A percentile compares a stretch with the other conserved stretches of the same genome.
These are phyloP conservation scores for Ascomycota sp. DNA, from an alignment of 2,329 filamentous ascomycete species.

Conservation along the genomic window DNA sequence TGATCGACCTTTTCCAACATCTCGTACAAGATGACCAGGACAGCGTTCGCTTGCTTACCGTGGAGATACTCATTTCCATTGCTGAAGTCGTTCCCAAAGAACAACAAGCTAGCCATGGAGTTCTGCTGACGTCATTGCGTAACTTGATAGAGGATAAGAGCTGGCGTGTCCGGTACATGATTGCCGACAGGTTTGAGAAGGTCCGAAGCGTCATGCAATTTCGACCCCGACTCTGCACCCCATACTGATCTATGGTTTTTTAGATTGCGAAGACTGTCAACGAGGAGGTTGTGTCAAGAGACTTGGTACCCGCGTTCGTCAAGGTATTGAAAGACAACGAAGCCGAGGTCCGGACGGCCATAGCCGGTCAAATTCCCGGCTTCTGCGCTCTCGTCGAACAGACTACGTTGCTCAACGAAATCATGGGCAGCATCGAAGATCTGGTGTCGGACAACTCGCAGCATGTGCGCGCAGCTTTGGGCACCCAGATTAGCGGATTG, in stretches of 20 bases:
- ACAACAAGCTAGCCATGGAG: conserved; percentile 87
- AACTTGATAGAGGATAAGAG: conserved; percentile 97
- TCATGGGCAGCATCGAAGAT: conserved; percentile 91
- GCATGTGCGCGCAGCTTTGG: conserved; percentile 84
- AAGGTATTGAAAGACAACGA: conserved; percentile 96
- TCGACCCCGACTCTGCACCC: no score
- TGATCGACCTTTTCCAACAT: conserved; percentile 97
- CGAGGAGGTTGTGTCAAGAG: conserved; percentile 81
- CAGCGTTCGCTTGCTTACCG: conserved; percentile 83
- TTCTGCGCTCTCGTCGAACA: conserved; percentile 83
- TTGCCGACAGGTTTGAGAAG: conserved; percentile 95
- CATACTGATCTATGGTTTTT: not conserved
- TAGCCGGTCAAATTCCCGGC: conserved; percentile 90
- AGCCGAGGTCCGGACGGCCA: conserved; percentile 88
- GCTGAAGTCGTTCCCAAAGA: conserved; percentile 95
- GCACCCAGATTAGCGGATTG: conserved; percentile 88
- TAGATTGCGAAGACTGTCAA: conserved; percentile 98
- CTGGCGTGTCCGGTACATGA: conserved; percentile 98
- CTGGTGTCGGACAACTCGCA: conserved; percentile 89
- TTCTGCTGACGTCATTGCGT: conserved; percentile 71
- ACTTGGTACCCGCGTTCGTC: conserved; percentile 88
- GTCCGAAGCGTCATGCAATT: conserved; percentile 18
- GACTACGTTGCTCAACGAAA: conserved; percentile 72
- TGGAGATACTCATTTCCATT: conserved; percentile 88
- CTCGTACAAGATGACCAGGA: conserved; percentile 92